These are phyloP conservation scores for Microbotryum violaceum DNA, from an alignment of 1,284 basidiomycete genomes.

Conservation along the genomic window DNA sequence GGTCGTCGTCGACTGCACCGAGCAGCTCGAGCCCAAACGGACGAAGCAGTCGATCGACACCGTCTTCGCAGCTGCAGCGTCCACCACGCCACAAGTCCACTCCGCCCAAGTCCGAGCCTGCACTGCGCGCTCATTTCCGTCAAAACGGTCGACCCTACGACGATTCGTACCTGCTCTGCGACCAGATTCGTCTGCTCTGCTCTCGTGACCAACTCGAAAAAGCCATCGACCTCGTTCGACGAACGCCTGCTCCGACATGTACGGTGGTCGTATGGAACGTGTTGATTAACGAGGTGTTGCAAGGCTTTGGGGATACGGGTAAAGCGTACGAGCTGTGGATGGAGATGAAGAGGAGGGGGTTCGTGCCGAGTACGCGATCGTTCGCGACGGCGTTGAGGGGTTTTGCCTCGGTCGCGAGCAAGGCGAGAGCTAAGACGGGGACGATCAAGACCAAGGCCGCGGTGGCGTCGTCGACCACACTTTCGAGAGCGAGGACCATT, in stretches of 20 bases:
- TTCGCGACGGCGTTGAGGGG: slow-evolving; percentile 27
- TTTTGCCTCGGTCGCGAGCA: slow-evolving; percentile 10
- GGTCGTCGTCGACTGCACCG: no score
- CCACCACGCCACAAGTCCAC: neutral
- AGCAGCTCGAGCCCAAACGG: no score
- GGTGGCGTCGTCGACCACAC: neutral
- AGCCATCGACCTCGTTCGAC: slow-evolving; percentile 21
- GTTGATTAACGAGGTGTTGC: slow-evolving; percentile 23
- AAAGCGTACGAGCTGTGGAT: slow-evolving; percentile 23
- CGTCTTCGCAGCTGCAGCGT: no score
- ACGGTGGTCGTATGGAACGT: slow-evolving; percentile 35
- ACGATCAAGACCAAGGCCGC: neutral
- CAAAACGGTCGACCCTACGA: slow-evolving; percentile 6
- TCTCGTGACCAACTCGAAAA: neutral
- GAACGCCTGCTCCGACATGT: slow-evolving; percentile 18
- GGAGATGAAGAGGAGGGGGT: slow-evolving; percentile 31
- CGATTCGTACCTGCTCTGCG: slow-evolving; percentile 30
- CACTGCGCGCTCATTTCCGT: neutral
- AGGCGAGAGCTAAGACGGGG: neutral
- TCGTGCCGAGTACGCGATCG: slow-evolving; percentile 22
- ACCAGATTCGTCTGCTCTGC: slow-evolving; percentile 12
- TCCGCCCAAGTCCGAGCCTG: neutral
- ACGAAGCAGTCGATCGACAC: no score
- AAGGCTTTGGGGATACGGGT: neutral
- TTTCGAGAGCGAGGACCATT: slow-evolving; percentile 21